Base-by-base conservation (phyloP, 2,329 filamentous ascomycete species). In the Aspergillus calidoustus region DNA sequence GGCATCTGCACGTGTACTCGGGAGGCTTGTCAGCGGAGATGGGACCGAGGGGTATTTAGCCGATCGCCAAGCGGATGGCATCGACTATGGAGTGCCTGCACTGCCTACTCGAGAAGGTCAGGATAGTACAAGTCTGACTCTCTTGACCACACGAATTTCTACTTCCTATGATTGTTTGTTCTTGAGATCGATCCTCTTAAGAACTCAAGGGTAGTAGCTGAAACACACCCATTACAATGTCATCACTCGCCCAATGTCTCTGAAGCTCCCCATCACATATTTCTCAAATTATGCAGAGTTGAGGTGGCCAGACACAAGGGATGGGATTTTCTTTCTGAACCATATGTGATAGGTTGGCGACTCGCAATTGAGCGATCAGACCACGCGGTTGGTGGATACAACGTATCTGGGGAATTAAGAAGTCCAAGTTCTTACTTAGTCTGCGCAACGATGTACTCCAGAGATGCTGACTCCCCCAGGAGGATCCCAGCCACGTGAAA, bases 401-500 rank as follows among this genome's bases (percentile, higher is more conserved):
- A 23, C 13, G 38, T 57, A 52, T 50, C 54, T 57, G 46, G 31
- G 23, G 46, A 28, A 43, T 57, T 43, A 38, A 56, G 54, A 34
- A 34, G 5, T 8, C 23, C 30, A 19, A 51, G 41, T 17, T 17
- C n/a, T 31, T 19, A 19, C 19, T 19, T 19, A 19, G 19, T 19
- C 19, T 19, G 19, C 19, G 19, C 19, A 1, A 19, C 19, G 19
- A 19, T 19, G 19, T 51, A 51, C n/a, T n/a, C n/a, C n/a, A n/a
- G n/a, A n/a, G 34, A 57, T 7, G 23, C 30, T 4, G 4, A 43
- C 17, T 38, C 34, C 34, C 17, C 4, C 34, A 41, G 34, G n/a
- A 52, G 25, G 23, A 43, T 44, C 15, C 22, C 47, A 31, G 41
- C 53, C 55, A 51, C 51, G 55, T 57, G 55, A 57, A 57, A 11